Evolutionary conservation across 106 monocot genomes (phyloP), one percentile per base, ranked within the genome.

Genomic region (Gastrodia elata): DNA sequence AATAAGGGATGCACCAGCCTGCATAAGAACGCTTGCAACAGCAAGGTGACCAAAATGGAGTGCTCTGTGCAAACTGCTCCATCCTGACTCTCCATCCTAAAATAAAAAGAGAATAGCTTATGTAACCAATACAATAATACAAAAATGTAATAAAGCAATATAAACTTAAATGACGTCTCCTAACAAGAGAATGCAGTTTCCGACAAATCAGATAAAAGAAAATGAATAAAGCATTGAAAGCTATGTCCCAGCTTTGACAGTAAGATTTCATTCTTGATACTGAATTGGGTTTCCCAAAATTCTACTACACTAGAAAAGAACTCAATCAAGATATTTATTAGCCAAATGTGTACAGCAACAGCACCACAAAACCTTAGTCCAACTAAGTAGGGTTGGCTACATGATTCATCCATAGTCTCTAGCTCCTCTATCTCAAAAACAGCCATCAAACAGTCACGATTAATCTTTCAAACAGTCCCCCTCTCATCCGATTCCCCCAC

Each of bases 31-130:
- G 71, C 98, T 85, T 37, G 98, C 98, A 32, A 93, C 85, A 77
- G 93, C 86, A 81, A 99, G 84, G 80, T 93, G 98, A 48, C 98
- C 98, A 87, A 99, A 99, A 85, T 99, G 93, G 52, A 99, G 87
- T n/a, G 91, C 91, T 73, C 98, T 85, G 43, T 99, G 93, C 35
- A 99, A 64, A 65, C 98, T 93, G 80, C 98, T 99, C 93, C 98
- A 98, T 38, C 97, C 90, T 8, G 93, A 98, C 74, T 98, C 93
- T 28, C 93, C 97, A 82, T 99, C 98, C 98, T 99, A 65, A 72
- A 41, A 30, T 75, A 46, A 2, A 46, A 16, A 40, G 67, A 67
- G 16, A 8, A 38, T 38, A 67, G 27, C 2, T 37, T 20, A 67
- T 67, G 27, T 35, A 65, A 32, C 34, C 35, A 2, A 16, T 33